Conservation (phyloP, 2,329 filamentous ascomycete species). For the Ophiostoma himal-ulmi region DNA sequence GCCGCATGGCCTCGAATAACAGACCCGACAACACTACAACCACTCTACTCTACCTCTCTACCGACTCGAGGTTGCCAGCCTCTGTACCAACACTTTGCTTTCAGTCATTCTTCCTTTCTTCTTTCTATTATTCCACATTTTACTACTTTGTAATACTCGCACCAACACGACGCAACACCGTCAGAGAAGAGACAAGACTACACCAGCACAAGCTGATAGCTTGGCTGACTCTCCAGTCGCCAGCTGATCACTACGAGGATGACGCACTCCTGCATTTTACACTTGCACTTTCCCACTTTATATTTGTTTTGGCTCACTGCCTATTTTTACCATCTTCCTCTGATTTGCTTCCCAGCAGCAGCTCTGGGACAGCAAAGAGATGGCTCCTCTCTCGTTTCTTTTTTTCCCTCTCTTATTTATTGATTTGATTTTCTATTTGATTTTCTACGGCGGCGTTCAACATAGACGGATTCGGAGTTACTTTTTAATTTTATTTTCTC, state of each 20-base stretch:
- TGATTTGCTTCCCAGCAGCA: conserved; percentile 29
- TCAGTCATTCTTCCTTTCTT: not conserved
- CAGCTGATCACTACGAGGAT: conserved; percentile 19
- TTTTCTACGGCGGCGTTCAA: conserved; percentile 21
- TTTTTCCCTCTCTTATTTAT: conserved; percentile 16
- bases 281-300: not conserved
- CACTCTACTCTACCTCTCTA: not conserved
- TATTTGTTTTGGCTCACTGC: conserved; percentile 20
- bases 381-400: conserved; percentile 12
- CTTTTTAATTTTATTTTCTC: not conserved
- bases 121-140: conserved; percentile 21
- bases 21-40: not conserved
- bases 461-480: conserved; percentile 24
- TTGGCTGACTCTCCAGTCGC: not conserved
- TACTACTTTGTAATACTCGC: conserved; percentile 33
- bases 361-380: conserved; percentile 20
- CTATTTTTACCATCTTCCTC: conserved; percentile 25
- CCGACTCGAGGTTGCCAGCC: conserved; percentile 7
- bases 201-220: conserved; percentile 3
- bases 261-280: conserved; percentile 23
- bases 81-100: conserved; percentile 20
- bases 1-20: not conserved
- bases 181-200: not conserved
- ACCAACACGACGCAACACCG: conserved; percentile 21
- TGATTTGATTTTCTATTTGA: not conserved